Evolutionary conservation across 176 grass and related monocot species (phyloP).

Genomic region (Aegilops speltoides): DNA sequence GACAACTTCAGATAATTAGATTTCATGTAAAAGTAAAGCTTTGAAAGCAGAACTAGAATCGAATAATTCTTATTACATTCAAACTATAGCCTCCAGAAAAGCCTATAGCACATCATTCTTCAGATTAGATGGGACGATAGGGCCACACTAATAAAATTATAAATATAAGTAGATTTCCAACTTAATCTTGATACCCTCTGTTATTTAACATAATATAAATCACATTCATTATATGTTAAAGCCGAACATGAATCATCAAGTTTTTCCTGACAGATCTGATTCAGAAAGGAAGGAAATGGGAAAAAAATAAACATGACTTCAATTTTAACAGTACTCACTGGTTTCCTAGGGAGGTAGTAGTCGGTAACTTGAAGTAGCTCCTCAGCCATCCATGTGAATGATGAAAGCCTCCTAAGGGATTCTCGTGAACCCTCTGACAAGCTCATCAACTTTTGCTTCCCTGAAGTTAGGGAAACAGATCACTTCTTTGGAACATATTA

Average conservation of each 20-base stretch:
- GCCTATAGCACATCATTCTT: slow-evolving; percentile 12
- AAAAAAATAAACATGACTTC: neutral
- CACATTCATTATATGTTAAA: neutral
- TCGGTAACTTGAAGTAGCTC: slow-evolving; percentile 94
- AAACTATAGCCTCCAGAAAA: neutral
- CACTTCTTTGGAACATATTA: neutral
- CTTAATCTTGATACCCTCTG: neutral
- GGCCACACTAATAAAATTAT: neutral
- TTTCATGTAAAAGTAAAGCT: slow-evolving; percentile 23
- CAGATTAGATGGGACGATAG: neutral
- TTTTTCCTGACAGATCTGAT: neutral
- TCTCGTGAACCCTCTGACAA: slow-evolving; percentile 87
- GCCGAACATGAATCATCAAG: neutral
- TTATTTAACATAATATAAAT: neutral
- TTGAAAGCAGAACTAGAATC: neutral
- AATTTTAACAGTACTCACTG: slow-evolving; percentile 55
- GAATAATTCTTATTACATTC: neutral
- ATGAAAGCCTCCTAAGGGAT: slow-evolving; percentile 83
- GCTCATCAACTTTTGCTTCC: slow-evolving; percentile 86
- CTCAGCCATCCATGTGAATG: slow-evolving; percentile 97
- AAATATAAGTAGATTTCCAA: neutral
- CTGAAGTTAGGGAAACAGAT: slow-evolving; percentile 39
- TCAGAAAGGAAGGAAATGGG: neutral
- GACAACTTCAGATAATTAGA: slow-evolving; percentile 48
- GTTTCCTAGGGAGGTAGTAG: slow-evolving; percentile 79